Evolutionary conservation across 805 yeast species (phyloP).

Genomic region (Jamesozyma jinghongensis): DNA sequence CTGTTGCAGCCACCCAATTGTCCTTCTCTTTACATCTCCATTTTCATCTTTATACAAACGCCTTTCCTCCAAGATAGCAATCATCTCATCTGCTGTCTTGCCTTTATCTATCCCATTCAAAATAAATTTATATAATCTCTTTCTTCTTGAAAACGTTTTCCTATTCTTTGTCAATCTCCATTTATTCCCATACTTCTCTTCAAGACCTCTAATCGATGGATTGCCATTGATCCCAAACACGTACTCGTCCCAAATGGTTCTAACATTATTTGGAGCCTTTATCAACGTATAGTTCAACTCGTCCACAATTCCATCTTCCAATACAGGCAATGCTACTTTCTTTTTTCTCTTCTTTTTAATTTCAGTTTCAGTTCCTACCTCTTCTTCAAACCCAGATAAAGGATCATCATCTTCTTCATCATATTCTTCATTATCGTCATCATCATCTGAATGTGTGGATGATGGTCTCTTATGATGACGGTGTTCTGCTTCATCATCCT

Average conservation of each 20-base stretch:
- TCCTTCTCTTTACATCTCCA: constrained; percentile 28
- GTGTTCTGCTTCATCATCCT: too few relatives aligned
- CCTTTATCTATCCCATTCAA: constrained; percentile 28
- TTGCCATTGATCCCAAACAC: constrained; percentile 33
- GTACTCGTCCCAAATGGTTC: constrained; percentile 34
- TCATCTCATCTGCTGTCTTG: constrained; percentile 30
- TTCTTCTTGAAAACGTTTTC: constrained; percentile 31
- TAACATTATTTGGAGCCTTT: constrained; percentile 30
- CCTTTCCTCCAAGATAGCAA: constrained; percentile 23
- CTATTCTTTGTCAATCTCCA: constrained; percentile 34
- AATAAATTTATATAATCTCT: constrained; percentile 30
- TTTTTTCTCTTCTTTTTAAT: constrained; percentile 16
- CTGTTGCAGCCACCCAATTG: constrained; percentile 33
- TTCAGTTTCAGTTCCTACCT: constrained; percentile 9
- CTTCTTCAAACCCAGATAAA: not conserved
- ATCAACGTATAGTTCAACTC: constrained; percentile 21
- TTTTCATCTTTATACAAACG: constrained; percentile 27
- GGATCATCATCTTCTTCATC: constrained; percentile 11
- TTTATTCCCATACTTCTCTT: constrained; percentile 33
- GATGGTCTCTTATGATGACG: not conserved
- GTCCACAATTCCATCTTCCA: not conserved
- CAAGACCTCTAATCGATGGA: constrained; percentile 35
- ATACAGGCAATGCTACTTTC: constrained; percentile 4
- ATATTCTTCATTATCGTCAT: constrained; percentile 14
- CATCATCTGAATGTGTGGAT: not conserved